Evolutionary conservation across 768 basidiomycete genomes (phyloP), one percentile per base, ranked within the genome.

Genomic region (Collybia mongolica): DNA sequence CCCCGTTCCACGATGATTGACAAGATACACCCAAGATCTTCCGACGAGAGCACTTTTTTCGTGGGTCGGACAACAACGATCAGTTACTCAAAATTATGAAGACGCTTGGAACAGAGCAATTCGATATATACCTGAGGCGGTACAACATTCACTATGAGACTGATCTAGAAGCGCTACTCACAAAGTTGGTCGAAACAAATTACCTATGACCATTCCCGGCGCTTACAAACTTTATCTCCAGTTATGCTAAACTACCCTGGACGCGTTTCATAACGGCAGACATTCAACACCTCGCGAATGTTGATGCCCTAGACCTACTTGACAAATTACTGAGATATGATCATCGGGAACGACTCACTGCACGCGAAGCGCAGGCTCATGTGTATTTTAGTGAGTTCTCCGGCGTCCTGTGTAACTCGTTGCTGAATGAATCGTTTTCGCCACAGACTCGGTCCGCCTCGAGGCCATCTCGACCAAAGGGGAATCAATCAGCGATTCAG

Each of bases 21-120:
- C 32, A 12, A 32, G 11, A 32, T 11, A 12, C 15, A 12, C 15
- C 5, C 9, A 44, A 87, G 85, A 82, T 88, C 51, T 87, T 88
- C 69, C 75, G 82, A 46, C 83, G 79, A 60, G 86, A 88, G 57
- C 86, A 85, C 55, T 86, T 88, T 65, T 88, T 88, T 69, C 83
- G 83, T 55, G 86, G 86, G 11, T 77, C 78, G 17, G 86, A 88
- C 64, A 88, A 88, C 57, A 78, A 84, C 54, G 86, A 88, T 60
- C 86, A 88, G 60, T 67, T 88, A 43, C 77, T 86, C 51, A 85
- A 80, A 65, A 87, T 88, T 45, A 68, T 84, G 58, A 83, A 81
- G 61, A 79, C 82, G 11, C 72, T 88, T 44, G 86, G 86, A 6
- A 87, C 86, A 0, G 84, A 84, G 51, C 74, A 76, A 58, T 77